phyloP scores from a whole-genome alignment of 331 rosid genomes.

The Stylosanthes scabra region DNA sequence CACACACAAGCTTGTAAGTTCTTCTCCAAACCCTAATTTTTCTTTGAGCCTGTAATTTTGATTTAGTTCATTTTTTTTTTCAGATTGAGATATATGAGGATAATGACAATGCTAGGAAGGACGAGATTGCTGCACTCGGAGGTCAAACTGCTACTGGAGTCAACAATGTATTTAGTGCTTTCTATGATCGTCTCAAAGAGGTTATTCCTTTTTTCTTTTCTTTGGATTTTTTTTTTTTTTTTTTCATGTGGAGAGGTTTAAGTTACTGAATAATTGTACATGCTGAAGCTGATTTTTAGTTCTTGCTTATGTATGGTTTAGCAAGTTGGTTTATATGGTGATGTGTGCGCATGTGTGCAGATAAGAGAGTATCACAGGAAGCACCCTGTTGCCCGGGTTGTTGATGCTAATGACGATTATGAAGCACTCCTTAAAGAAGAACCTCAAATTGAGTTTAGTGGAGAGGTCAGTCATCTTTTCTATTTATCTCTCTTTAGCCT shows the following conservation, averaged over 20 bases:
- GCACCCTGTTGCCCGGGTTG: conserved; percentile 89
- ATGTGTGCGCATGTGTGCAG: conserved; percentile 61
- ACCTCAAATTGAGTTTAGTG: conserved; percentile 89
- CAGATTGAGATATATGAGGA: conserved; percentile 88
- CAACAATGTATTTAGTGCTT: conserved; percentile 88
- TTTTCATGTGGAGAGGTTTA: too few relatives aligned
- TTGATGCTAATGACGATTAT: conserved; percentile 74
- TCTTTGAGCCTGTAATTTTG: too few relatives aligned
- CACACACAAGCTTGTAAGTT: too few relatives aligned
- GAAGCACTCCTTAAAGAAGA: conserved; percentile 86
- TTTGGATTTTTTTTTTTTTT: too few relatives aligned
- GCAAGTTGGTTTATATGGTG: conserved; percentile 24
- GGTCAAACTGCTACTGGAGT: conserved; percentile 86
- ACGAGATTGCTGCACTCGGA: conserved; percentile 94
- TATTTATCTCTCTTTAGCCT: too few relatives aligned
- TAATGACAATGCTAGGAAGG: conserved; percentile 86
- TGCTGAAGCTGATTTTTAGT: too few relatives aligned
- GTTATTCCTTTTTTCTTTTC: conserved; percentile 36
- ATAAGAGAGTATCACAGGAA: conserved; percentile 95
- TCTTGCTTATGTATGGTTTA: neutral
- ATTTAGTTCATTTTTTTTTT: too few relatives aligned
- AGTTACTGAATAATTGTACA: too few relatives aligned
- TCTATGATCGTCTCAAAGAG: conserved; percentile 95
- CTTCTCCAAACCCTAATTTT: too few relatives aligned
- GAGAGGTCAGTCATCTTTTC: conserved; percentile 63